Base-by-base conservation (phyloP, 208 protist species). In the Leishmania tarentolae region DNA sequence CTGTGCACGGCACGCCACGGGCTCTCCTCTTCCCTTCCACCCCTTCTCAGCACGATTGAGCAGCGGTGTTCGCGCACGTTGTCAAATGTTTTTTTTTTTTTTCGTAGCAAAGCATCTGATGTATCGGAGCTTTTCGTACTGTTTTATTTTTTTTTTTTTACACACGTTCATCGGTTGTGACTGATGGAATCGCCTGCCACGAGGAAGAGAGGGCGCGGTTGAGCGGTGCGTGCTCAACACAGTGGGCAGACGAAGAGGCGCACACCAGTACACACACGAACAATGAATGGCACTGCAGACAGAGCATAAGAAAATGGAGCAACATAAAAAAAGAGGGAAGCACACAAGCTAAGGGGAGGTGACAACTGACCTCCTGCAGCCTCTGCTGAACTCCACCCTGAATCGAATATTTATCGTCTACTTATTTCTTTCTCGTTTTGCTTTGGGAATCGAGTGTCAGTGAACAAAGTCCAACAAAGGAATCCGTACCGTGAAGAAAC, bases 231-330 rank as follows among this genome's bases (percentile, higher is more conserved):
- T 9, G 53, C 15, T 59, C 37, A 65, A 66, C 31, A 21, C 57
- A 68, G 80, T 50, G 74, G 15, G 73, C 1, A 52, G 63, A 6
- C 52, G 74, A 59, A 70, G 56, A 59, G 19, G 31, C 72, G 61
- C 44, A 35, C 44, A 24, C 72, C 44, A n/a, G 40, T 21, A 52
- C 6, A 40, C 47, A 28, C 40, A 40, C 17, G 7, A 21, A 73
- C n/a, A n/a, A 40, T 73, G 68, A 8, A n/a, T 21, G 24, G 42
- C 28, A 42, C 19, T 47, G 40, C 8, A 75, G 17, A 76, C 35
- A 42, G 31, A 21, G 31, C 31, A 44, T 28, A 24, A 47, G 11
- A 78, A 53, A 37, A n/a, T 21, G 19, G 35, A 74, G 79, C 65
- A 75, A 68, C n/a, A n/a, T n/a, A 72, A 77, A 57, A 78, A 21